Conservation (phyloP, 1,284 basidiomycete species). For the Ceratorhiza oryzae-sativae region DNA sequence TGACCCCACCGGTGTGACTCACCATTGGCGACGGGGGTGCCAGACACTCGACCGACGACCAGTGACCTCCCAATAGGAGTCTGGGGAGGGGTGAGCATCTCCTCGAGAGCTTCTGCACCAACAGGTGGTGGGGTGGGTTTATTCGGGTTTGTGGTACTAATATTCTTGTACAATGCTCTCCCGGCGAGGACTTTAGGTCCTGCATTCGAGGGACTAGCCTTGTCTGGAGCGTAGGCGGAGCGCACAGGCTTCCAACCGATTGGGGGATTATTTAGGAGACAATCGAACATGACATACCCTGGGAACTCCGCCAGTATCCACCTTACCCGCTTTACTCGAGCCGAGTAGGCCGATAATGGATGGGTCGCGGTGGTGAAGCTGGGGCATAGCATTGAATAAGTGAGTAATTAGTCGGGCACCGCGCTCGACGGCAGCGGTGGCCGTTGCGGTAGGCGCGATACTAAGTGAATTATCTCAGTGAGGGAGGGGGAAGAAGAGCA, state of each 20-base stretch:
- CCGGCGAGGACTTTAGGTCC: not conserved
- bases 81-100: conserved; percentile 65
- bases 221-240: conserved; percentile 3
- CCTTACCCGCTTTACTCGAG: conserved; percentile 28
- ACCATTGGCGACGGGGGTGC: not conserved
- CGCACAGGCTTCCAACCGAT: not conserved
- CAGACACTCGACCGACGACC: not conserved
- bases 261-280: not conserved
- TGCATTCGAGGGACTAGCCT: not conserved
- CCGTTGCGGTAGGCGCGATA: conserved; percentile 69
- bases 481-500: not conserved
- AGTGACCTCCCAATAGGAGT: conserved; percentile 55
- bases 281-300: not conserved
- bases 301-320: conserved; percentile 1
- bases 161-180: conserved; percentile 19
- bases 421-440: conserved; percentile 67
- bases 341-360: conserved; percentile 88
- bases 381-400: conserved; percentile 92
- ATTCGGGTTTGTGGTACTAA: conserved; percentile 43
- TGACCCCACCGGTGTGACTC: not conserved
- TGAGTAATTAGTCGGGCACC: conserved; percentile 89
- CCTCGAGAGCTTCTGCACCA: conserved; percentile 69
- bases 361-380: conserved; percentile 82
- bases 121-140: conserved; percentile 44
- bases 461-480: conserved; percentile 49